A percentile compares a stretch with the other conserved stretches of the same genome.
phyloP scores from a whole-genome alignment of 306 rosid genomes.

The Vigna radiata region DNA sequence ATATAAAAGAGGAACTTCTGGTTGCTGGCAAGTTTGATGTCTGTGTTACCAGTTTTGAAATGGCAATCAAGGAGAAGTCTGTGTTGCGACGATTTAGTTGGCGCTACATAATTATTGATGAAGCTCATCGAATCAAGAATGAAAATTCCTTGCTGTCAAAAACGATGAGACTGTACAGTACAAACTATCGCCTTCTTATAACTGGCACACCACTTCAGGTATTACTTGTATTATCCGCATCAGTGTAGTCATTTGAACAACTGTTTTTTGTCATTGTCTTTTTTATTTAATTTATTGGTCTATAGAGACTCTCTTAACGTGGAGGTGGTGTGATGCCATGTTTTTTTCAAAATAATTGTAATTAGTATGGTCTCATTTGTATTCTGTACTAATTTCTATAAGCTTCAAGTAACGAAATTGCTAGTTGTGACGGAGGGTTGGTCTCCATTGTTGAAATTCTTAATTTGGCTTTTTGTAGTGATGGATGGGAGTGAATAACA shows the following conservation, averaged over 20 bases:
- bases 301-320: not conserved
- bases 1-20: slow-evolving; percentile 83
- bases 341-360: slow-evolving; percentile 1
- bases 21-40: slow-evolving; percentile 99
- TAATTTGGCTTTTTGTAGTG: not conserved
- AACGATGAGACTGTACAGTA: slow-evolving; percentile 91
- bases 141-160: slow-evolving; percentile 96
- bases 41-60: slow-evolving; percentile 98
- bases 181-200: slow-evolving; percentile 94
- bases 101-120: slow-evolving; percentile 98
- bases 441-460: slow-evolving; percentile 17
- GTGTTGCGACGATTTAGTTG: slow-evolving; percentile 93
- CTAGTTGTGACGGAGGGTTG: slow-evolving; percentile 33
- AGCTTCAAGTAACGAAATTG: slow-evolving; percentile 25
- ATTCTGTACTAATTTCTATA: not conserved
- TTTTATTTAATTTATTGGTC: slow-evolving; percentile 15
- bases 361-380: slow-evolving; percentile 4
- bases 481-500: slow-evolving; percentile 3
- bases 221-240: slow-evolving; percentile 33
- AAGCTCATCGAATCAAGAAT: slow-evolving; percentile 99
- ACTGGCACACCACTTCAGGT: slow-evolving; percentile 99
- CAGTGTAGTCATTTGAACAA: not conserved
- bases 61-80: slow-evolving; percentile 98
- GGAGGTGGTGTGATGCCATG: slow-evolving; percentile 22
- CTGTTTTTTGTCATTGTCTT: not conserved